These are phyloP conservation scores for Dendrobium nobile DNA, from an alignment of 106 monocot genomes.

Conservation along the genomic window DNA sequence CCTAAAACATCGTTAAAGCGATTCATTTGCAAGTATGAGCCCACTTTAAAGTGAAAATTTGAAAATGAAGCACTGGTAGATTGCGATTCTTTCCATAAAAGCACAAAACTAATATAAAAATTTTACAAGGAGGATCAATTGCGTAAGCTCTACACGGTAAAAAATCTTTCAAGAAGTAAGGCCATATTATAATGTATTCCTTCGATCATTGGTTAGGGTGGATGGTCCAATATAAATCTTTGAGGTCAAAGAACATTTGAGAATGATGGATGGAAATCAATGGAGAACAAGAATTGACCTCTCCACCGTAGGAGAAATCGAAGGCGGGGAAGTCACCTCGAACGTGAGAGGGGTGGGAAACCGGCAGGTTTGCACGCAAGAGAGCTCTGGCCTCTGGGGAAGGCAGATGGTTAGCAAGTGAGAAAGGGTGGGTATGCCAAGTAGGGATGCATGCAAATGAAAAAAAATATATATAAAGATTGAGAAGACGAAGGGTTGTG, in stretches of 20 bases:
- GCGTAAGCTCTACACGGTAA: constrained; percentile 37
- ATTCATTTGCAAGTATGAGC: constrained; percentile 37
- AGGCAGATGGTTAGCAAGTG: too few species aligned
- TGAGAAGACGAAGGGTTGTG: too few species aligned
- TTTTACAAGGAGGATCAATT: constrained; percentile 55
- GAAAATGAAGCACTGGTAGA: constrained; percentile 42
- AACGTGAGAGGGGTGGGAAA: too few species aligned
- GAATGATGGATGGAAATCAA: constrained; percentile 35
- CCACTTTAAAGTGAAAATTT: constrained; percentile 27
- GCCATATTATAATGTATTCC: constrained; percentile 50
- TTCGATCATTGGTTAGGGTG: constrained; percentile 23
- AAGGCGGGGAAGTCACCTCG: too few species aligned
- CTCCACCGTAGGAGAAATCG: too few species aligned
- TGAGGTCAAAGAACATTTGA: constrained; percentile 40
- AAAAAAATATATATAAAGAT: too few species aligned
- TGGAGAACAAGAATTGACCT: constrained; percentile 26
- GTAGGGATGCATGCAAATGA: too few species aligned
- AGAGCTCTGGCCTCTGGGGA: too few species aligned
- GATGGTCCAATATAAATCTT: constrained; percentile 34
- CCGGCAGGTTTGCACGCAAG: too few species aligned
- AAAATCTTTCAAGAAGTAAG: constrained; percentile 58
- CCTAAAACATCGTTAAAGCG: constrained; percentile 44
- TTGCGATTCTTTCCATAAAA: constrained; percentile 38
- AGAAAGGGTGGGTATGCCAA: too few species aligned
- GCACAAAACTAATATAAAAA: constrained; percentile 34